Base-by-base conservation (phyloP, 2,329 filamentous ascomycete species). In the Aotearoamyces nothofagi region DNA sequence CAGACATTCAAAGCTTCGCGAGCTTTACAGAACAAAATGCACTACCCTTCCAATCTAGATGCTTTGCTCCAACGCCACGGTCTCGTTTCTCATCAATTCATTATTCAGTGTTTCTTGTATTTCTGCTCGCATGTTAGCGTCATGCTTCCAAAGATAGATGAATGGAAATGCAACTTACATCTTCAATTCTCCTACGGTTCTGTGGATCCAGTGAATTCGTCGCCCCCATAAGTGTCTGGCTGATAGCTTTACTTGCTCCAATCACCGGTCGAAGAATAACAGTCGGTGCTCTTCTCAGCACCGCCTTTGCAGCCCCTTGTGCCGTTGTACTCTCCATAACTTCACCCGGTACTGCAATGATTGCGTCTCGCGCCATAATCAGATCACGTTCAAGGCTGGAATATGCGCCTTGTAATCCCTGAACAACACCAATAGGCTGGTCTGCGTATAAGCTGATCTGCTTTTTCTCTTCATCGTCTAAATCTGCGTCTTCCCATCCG, bases 311-410 rank as follows among this genome's bases (percentile, higher is more conserved):
- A 1, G 80, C 83, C 2, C 81, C 83, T 23, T 74, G 70, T 1
- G 87, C 86, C 34, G 72, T 84, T 13, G 73, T 69, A 44, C 79
- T 84, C 45, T 94, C 84, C 62, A 92, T 77, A 1, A 92, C 70
- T 49, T 96, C 87, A 0, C 78, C 81, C 1, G 90, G 87, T 15
- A 98, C 82, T 2, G 87, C 90, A 43, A 98, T 87, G 33, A 98
- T 83, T 7, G 87, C 90, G 54, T 98, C 84, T 32, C 77, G 66
- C 1, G 90, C 82, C 24, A 86, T 62, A 22, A 87, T 65, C n/a
- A 98, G 61, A 51, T 98, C 92, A 17, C 84, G 71, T 35, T 86
- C 75, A 15, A 98, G 63, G 30, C 84, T 81, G 15, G 74, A 62
- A 43, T 86, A 87, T 4, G 84, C 90, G 9, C 80, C 80, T 3